Conservation (phyloP, 805 yeast species). For the Diddensiella transvaalensis region DNA sequence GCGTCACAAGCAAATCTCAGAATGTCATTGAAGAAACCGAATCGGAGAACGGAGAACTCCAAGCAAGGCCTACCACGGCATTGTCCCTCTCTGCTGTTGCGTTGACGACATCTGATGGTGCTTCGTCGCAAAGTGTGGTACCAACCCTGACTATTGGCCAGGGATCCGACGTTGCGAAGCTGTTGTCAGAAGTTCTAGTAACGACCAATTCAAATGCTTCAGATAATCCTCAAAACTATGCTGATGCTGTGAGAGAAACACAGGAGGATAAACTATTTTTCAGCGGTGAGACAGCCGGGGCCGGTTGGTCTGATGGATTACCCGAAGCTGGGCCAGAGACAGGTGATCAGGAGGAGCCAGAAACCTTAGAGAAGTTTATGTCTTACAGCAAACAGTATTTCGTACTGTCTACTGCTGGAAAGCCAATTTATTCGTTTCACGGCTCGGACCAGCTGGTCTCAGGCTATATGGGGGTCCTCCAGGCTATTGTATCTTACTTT, state of each 20-base stretch:
- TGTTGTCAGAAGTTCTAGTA: conserved; percentile 16
- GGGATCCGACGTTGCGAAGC: conserved; percentile 10
- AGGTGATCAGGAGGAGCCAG: conserved; percentile 29
- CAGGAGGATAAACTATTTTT: neutral
- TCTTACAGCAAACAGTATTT: conserved; percentile 62
- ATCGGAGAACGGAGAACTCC: conserved; percentile 14
- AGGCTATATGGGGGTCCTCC: conserved; percentile 74
- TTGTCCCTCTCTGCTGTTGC: conserved; percentile 12
- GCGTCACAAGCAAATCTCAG: neutral
- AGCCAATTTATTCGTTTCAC: conserved; percentile 76
- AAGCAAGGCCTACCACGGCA: conserved; percentile 28
- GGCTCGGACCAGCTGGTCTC: conserved; percentile 65
- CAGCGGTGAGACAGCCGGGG: neutral
- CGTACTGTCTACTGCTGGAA: conserved; percentile 79
- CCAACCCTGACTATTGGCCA: conserved; percentile 10
- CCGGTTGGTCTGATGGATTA: conserved; percentile 11
- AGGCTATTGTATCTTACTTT: conserved; percentile 72
- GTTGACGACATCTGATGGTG: neutral
- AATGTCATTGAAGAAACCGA: conserved; percentile 1
- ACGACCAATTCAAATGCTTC: neutral
- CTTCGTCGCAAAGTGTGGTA: conserved; percentile 1
- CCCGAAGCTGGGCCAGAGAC: conserved; percentile 27
- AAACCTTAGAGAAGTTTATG: conserved; percentile 33
- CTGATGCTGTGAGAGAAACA: neutral
- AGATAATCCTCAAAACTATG: neutral